Percentiles rank a stretch among this genome's conserved stretches.
phyloP scores from a whole-genome alignment of 495 filamentous ascomycete species.

The Aspergillus coremiiformis region DNA sequence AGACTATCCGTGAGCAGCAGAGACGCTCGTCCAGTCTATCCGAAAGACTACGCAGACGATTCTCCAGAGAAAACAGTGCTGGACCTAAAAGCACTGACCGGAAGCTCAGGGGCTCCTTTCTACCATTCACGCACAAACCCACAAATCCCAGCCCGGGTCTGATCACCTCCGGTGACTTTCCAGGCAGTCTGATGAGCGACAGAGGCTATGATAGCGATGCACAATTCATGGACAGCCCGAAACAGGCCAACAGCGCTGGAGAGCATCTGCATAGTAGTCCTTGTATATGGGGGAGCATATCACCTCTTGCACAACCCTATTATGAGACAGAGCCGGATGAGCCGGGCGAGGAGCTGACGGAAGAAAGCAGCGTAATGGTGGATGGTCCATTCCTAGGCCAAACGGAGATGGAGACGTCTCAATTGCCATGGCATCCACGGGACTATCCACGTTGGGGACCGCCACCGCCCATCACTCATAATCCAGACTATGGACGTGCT shows the following conservation, averaged over 20 bases:
- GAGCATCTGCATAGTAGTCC: conserved; percentile 2
- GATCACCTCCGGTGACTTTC: conserved; percentile 16
- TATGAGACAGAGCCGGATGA: conserved; percentile 7
- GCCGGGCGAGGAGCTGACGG: background rate
- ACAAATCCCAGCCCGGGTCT: conserved; percentile 1
- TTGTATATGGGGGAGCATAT: conserved; percentile 1
- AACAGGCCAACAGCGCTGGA: conserved; percentile 5
- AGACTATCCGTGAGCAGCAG: background rate
- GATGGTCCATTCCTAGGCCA: background rate
- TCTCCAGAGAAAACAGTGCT: conserved; percentile 28
- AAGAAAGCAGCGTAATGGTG: conserved; percentile 1
- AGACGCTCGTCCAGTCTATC: conserved; percentile 21
- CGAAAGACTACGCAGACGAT: conserved; percentile 28
- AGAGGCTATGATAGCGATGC: conserved; percentile 43
- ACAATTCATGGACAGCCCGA: conserved; percentile 30
- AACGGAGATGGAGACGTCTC: background rate
- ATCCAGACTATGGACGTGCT: conserved; percentile 3
- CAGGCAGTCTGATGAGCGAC: conserved; percentile 36
- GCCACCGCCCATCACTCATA: conserved; percentile 2
- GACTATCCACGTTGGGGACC: conserved; percentile 5
- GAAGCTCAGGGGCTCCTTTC: conserved; percentile 2
- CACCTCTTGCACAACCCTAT: conserved; percentile 7
- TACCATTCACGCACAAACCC: conserved; percentile 22
- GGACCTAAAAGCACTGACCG: conserved; percentile 8
- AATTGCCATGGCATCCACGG: conserved; percentile 4